Base-by-base conservation (phyloP, 768 basidiomycete species). In the Tremella mesenterica region DNA sequence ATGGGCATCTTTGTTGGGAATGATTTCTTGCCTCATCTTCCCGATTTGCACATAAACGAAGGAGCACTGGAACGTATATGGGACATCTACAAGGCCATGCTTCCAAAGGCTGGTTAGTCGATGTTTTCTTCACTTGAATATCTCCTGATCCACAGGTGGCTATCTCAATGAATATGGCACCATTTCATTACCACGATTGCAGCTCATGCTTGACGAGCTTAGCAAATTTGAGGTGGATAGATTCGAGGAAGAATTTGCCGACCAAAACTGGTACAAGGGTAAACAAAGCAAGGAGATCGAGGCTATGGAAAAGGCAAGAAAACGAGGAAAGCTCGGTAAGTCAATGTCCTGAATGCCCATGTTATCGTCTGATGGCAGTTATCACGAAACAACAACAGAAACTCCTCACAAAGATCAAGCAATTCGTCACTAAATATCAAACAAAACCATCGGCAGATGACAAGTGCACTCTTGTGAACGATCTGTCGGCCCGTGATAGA, bases 1-100 rank as follows among this genome's bases (percentile, higher is more conserved):
- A 81, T 99, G 62, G 88, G 91, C 21, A 89, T 97, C 25, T 99
- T 99, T 64, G 85, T 97, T 47, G 95, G 95, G 28, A 99, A 97
- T 70, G 93, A 96, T 75, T 97, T 97, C 75, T 74, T 97, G 58
- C 95, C 93, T 7, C 88, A 97, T 75, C 74, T 99, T 53, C 95
- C 95, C 4, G 91, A 95, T 72, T 74, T 99, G 25, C 95, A 97
- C 70, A 97, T 99, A 70, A 90, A 97, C 65, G 89, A 95, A 74
- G 95, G 96, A 69, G 95, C 89, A 14, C 71, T 99, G 60, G 91
- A 97, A 75, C 81, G 79, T 61, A 76, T 99, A 53, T 97, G 95
- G 72, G 88, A 89, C 9, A 87, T 96, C 52, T 99, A 99, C 75
- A 96, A 96, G 79, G 84, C 83, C 69, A 81, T 89, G 27, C 72